Evolutionary conservation across 495 filamentous ascomycete species (phyloP).

Genomic region (Neurospora africana): DNA sequence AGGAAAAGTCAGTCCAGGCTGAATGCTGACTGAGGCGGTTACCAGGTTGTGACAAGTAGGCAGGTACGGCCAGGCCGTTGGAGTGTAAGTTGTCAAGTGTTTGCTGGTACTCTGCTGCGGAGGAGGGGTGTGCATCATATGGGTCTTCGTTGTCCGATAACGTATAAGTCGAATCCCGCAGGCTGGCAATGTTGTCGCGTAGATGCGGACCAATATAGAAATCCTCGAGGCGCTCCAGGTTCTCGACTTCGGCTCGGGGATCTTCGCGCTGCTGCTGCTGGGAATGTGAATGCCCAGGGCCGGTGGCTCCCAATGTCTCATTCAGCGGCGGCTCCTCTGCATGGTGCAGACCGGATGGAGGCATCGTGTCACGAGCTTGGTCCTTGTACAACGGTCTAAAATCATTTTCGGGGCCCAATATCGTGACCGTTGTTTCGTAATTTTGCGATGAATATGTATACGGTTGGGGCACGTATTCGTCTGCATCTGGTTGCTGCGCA

Average conservation of each 20-base stretch:
- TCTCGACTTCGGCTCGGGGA: constrained; percentile 7
- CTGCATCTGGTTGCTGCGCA: constrained; percentile 14
- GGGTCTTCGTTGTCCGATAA: constrained; percentile 21
- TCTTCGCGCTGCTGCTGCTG: constrained; percentile 3
- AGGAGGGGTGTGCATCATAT: constrained; percentile 15
- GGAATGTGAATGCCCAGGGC: constrained; percentile 1
- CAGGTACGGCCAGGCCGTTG: constrained; percentile 31
- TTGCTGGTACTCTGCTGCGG: constrained; percentile 16
- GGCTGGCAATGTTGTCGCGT: constrained; percentile 20
- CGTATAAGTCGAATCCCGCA: constrained; percentile 23
- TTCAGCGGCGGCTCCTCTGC: constrained; percentile 11
- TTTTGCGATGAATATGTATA: constrained; percentile 21
- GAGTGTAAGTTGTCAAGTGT: constrained; percentile 21
- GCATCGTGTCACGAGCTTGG: constrained; percentile 14
- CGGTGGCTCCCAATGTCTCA: constrained; percentile 4
- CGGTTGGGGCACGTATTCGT: constrained; percentile 31
- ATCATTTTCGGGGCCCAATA: constrained; percentile 31
- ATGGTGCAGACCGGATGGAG: constrained; percentile 11
- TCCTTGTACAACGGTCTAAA: constrained; percentile 26
- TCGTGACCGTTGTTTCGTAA: constrained; percentile 35
- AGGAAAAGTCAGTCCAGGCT: constrained; percentile 46
- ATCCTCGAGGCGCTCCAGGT: constrained; percentile 21
- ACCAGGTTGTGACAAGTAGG: constrained; percentile 30
- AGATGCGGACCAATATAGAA: constrained; percentile 25
- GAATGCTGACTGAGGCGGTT: constrained; percentile 42